phyloP scores from a whole-genome alignment of 441 rosid genomes.

The Isatis lusitanica region DNA sequence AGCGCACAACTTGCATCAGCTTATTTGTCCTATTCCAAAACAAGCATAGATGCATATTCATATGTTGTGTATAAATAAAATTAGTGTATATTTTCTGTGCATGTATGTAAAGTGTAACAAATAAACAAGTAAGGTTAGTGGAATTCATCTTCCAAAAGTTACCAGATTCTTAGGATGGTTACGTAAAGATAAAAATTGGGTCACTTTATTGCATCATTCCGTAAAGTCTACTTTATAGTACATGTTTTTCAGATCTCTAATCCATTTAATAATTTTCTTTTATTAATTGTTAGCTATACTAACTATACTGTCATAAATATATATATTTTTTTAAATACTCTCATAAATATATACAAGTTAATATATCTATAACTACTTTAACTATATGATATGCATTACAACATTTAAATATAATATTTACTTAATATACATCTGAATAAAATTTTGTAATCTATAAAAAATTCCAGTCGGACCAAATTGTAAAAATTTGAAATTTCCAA shows the following conservation, averaged over 20 bases:
- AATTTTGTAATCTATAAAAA: too few species aligned
- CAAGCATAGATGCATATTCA: conserved; percentile 15
- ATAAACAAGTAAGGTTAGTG: conserved; percentile 29
- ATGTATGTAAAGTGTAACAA: conserved; percentile 14
- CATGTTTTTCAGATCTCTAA: conserved; percentile 24
- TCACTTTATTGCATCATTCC: conserved; percentile 38
- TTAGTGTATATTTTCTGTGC: background rate
- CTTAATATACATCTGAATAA: too few species aligned
- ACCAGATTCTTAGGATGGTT: conserved; percentile 34
- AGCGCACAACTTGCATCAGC: conserved; percentile 26
- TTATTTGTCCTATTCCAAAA: conserved; percentile 34
- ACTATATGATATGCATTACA: too few species aligned
- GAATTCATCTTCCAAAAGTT: conserved; percentile 36
- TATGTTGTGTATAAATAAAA: background rate
- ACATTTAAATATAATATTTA: too few species aligned
- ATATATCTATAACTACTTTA: too few species aligned
- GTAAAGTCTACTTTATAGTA: conserved; percentile 31
- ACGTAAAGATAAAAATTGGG: conserved; percentile 30
- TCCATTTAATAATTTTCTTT: background rate
- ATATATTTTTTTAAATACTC: too few species aligned
- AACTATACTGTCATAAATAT: too few species aligned
- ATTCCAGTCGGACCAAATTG: too few species aligned
- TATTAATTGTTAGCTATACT: too few species aligned
- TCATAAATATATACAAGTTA: too few species aligned
- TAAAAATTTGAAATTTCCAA: too few species aligned